Conservation (phyloP, 306 rosid species). For the Castanea crenata region DNA sequence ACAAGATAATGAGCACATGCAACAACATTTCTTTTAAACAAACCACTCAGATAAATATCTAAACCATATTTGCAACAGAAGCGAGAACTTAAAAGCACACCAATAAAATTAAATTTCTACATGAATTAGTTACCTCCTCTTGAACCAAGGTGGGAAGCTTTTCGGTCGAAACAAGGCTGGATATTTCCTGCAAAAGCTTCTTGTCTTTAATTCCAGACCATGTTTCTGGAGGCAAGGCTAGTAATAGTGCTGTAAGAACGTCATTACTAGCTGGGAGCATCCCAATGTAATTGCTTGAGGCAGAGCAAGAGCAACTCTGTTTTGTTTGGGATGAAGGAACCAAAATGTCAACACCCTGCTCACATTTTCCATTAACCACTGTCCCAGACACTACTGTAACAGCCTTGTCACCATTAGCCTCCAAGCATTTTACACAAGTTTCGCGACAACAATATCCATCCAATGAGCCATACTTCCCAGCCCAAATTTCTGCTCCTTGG, state of each 20-base stretch:
- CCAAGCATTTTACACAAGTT: constrained; percentile 64
- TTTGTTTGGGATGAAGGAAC: constrained; percentile 63
- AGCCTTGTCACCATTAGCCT: constrained; percentile 58
- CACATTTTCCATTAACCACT: constrained; percentile 54
- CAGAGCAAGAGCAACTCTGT: constrained; percentile 43
- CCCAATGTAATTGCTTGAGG: constrained; percentile 41
- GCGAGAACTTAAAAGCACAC: not conserved
- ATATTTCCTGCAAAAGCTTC: constrained; percentile 55
- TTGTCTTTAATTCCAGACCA: constrained; percentile 72
- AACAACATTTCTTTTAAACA: not conserved
- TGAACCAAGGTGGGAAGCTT: constrained; percentile 80
- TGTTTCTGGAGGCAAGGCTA: constrained; percentile 75
- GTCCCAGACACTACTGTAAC: constrained; percentile 72
- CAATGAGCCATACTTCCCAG: constrained; percentile 39
- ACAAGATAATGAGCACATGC: not conserved
- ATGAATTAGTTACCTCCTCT: constrained; percentile 71
- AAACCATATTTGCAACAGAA: not conserved
- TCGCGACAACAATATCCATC: constrained; percentile 61
- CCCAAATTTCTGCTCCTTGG: constrained; percentile 86
- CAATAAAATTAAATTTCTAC: no score
- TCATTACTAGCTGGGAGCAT: constrained; percentile 77
- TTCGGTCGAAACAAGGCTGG: constrained; percentile 55
- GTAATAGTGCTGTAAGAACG: constrained; percentile 75
- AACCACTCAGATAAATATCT: not conserved
- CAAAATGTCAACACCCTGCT: constrained; percentile 75